Base-by-base conservation (phyloP, 768 basidiomycete genomes). In the Lentinula raphanica region DNA sequence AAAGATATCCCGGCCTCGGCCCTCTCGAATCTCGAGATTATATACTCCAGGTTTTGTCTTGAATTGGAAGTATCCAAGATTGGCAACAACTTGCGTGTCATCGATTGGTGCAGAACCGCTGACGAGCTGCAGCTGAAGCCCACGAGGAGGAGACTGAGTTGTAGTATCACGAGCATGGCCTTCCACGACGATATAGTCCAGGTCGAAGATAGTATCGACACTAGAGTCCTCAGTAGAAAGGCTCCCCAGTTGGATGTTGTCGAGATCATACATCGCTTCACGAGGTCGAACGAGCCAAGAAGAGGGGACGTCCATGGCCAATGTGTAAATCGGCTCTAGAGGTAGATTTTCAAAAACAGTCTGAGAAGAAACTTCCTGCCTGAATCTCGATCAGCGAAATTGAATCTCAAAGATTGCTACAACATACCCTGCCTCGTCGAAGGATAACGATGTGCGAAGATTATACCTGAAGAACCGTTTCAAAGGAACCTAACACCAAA, bases 51-150 rank as follows among this genome's bases (percentile, higher is more conserved):
- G 97, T 55, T 82, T 89, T 1, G 91, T 88, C 68, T 93, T 94
- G 76, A 98, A 94, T 68, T 99, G 97, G 56, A 98, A 74, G 71
- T 99, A 99, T 1, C 97, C 97, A 5, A 98, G 76, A 68, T 98
- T 99, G 4, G 90, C 93, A 56, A 97, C 92, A 38, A 98, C 87
- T 58, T 86, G 89, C 0, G 97, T 98, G 64, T 97, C 94, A 6
- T 90, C 92, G 13, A 95, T 76, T 4, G 79, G 72, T 1, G 65
- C 66, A 19, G 68, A 65, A 59, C 73, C 69, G 12, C 72, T 74
- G 3, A 82, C 75, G 1, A 99, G 82, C 66, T 97, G 88, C 2
- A 99, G 81, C 64, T 98, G 96, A 2, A 98, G 77, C 5, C 97
- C 97, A 12, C 95, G 85, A 0, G 97, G 94, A 3, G 94, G 88